Conservation (phyloP, 2,329 filamentous ascomycete genomes). For the Rutstroemia sp. region DNA sequence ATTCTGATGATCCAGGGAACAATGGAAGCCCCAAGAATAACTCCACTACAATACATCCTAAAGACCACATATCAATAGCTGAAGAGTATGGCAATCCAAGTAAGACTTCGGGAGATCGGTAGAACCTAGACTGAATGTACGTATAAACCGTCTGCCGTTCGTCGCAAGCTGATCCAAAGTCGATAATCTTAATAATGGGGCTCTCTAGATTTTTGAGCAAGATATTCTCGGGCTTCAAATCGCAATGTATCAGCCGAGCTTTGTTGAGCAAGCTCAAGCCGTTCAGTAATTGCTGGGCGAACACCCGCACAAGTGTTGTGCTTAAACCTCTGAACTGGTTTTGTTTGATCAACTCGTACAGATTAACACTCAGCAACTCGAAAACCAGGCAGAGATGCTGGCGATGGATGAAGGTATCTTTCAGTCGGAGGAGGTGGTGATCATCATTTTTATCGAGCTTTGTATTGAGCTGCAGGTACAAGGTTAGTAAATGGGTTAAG, state of each 20-base stretch:
- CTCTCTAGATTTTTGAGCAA: conserved; percentile 96
- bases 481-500: conserved; percentile 10
- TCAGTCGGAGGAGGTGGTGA: conserved; percentile 86
- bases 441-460: conserved; percentile 99
- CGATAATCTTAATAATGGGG: conserved; percentile 99
- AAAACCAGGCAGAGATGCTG: conserved; percentile 97
- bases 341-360: conserved; percentile 98
- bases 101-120: conserved; percentile 91
- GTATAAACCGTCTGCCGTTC: conserved; percentile 98
- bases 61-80: conserved; percentile 99
- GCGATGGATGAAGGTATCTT: conserved; percentile 96
- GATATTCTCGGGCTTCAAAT: conserved; percentile 97
- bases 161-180: conserved; percentile 97
- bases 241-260: conserved; percentile 93
- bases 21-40: conserved; percentile 89
- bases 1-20: conserved; percentile 96
- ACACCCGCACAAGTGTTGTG: conserved; percentile 93
- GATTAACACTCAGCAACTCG: conserved; percentile 90
- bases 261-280: conserved; percentile 90
- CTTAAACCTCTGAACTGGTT: conserved; percentile 97
- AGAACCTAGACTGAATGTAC: conserved; percentile 97
- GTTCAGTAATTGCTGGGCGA: conserved; percentile 92
- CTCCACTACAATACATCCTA: conserved; percentile 97
- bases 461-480: conserved; percentile 67
- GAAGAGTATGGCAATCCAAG: conserved; percentile 96